These are phyloP conservation scores for Vitis amurensis DNA, from an alignment of 164 flowering plant species.

Conservation along the genomic window DNA sequence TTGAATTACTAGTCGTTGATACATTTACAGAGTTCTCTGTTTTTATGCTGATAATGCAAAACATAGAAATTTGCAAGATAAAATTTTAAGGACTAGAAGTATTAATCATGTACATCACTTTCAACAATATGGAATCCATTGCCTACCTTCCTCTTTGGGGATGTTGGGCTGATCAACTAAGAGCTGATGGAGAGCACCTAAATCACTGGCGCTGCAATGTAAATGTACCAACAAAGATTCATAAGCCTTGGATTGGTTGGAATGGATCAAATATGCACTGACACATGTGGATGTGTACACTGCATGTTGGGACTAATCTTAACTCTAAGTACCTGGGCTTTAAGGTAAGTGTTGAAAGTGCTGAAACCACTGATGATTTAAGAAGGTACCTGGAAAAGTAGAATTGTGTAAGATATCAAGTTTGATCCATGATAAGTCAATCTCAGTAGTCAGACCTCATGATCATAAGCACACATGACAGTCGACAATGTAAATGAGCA, in stretches of 20 bases:
- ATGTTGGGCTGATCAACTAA: slow-evolving; percentile 92
- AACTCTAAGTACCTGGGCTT: slow-evolving; percentile 45
- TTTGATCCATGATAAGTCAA: not conserved
- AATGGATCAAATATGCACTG: no score
- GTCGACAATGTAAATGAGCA: no score
- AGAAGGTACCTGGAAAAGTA: slow-evolving; percentile 54
- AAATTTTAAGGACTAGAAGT: not conserved
- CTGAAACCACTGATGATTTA: slow-evolving; percentile 55
- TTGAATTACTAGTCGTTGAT: not conserved
- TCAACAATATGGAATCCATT: not conserved
- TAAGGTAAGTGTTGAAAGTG: slow-evolving; percentile 39
- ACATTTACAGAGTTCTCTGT: not conserved
- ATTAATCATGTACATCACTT: not conserved
- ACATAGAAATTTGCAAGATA: not conserved
- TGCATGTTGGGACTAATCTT: no score
- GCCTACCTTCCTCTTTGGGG: slow-evolving; percentile 69
- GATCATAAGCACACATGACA: no score
- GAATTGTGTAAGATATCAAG: not conserved
- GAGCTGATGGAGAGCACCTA: slow-evolving; percentile 61
- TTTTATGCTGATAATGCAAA: not conserved
- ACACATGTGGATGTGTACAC: no score
- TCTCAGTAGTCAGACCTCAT: no score
- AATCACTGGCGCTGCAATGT: slow-evolving; percentile 53
- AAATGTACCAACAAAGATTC: not conserved
- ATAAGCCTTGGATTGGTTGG: not conserved